Percentiles rank a stretch among this genome's conserved stretches.
Evolutionary conservation across 148 eudicot genomes (phyloP).

Genomic region (Camellia japonica): DNA sequence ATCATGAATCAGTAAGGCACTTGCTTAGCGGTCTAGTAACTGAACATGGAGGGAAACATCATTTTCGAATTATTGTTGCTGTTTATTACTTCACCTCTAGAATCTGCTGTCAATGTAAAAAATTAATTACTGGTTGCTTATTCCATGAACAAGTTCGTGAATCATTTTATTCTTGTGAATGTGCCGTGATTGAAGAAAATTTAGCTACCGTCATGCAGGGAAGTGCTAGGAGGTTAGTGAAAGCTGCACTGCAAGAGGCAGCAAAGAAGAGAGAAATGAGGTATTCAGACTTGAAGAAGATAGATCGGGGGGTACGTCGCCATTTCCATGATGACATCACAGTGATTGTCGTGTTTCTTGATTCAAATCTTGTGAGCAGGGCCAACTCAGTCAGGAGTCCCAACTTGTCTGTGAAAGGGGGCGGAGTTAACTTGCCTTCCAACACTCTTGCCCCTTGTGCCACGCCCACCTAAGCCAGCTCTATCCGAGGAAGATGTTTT

Average conservation of each 20-base stretch:
- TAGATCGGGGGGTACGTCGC: slow-evolving; percentile 85
- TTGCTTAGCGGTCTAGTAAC: neutral
- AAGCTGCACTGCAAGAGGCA: slow-evolving; percentile 79
- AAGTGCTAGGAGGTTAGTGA: slow-evolving; percentile 71
- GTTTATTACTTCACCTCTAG: too few species aligned
- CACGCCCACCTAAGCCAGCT: slow-evolving; percentile 14
- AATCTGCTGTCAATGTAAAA: too few species aligned
- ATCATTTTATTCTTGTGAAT: neutral
- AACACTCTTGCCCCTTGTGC: slow-evolving; percentile 53
- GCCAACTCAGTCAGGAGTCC: slow-evolving; percentile 53
- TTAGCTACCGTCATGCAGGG: slow-evolving; percentile 50
- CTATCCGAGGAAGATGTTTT: neutral
- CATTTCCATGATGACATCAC: slow-evolving; percentile 94
- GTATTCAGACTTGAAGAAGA: slow-evolving; percentile 81
- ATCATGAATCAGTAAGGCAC: neutral
- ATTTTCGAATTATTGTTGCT: neutral
- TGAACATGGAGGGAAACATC: neutral
- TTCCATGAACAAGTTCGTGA: too few species aligned
- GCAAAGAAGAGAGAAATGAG: slow-evolving; percentile 94
- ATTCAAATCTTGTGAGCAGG: slow-evolving; percentile 70
- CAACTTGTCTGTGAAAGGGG: slow-evolving; percentile 55
- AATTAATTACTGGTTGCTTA: too few species aligned
- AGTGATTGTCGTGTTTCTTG: slow-evolving; percentile 67
- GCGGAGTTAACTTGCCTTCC: slow-evolving; percentile 42
- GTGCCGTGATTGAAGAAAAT: neutral